Evolutionary conservation across 2,329 filamentous ascomycete species (phyloP), one percentile per base, ranked within the genome.

Genomic region (Nigrospora sphaerica): DNA sequence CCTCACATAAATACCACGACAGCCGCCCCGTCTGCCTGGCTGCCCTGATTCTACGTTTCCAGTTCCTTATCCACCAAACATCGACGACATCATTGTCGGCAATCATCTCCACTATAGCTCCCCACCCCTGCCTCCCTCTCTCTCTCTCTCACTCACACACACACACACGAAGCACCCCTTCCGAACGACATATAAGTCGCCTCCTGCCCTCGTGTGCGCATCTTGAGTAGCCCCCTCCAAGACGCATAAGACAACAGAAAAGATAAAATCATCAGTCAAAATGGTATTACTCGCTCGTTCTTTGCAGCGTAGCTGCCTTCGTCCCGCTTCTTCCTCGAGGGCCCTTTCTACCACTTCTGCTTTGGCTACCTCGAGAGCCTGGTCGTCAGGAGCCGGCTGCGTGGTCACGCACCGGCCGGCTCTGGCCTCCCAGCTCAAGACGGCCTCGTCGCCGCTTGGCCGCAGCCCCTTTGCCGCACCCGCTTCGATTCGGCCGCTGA

Each of bases 401-500:
- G 32, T 58, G 47, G 56, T 54, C 46, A 55, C 57, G 19, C 19
- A 23, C 49, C 57, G 57, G 33, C 50, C 55, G 44, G 53, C 53
- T 42, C 39, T 47, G 44, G 46, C 50, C 45, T 52, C 52, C 32
- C 56, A 50, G 47, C 54, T 46, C 45, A 34, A 54, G 41, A 49
- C 56, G 71, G 57, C 76, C 77, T 54, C 75, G 75, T 58, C 69
- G 74, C 57, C 70, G 74, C 47, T 72, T 42, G 44, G 36, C 28
- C 42, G 35, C 41, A 34, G 32, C 42, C 46, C 54, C 28, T 54
- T 51, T 46, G 52, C 42, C 40, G 48, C 48, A 39, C 74, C 56
- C 65, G 77, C 78, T 63, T 75, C 83, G 55, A 74, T 74, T 58
- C 80, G 80, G 72, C 79, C 69, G 70, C 73, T 77, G 63, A 77